Evolutionary conservation across 176 grass and related monocot genomes (phyloP), one percentile per base, ranked within the genome.

Genomic region (Elaeis guineensis): DNA sequence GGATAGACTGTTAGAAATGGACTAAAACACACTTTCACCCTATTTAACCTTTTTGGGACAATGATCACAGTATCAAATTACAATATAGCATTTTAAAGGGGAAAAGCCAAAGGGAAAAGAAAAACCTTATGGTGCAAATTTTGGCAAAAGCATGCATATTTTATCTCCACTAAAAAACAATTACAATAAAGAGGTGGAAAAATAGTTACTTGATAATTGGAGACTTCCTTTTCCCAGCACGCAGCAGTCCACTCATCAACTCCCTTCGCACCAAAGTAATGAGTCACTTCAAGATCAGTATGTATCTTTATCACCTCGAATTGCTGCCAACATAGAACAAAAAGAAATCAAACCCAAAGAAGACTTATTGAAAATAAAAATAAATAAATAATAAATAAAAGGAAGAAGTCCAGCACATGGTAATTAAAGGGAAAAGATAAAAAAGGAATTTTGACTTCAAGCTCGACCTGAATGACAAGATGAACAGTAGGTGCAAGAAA

Each of bases 401-500:
- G 68, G 68, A 4, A 5, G 58, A 19, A 21, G 57, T 25, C 4
- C 29, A 44, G 6, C 2, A 44, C 11, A 12, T 12, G 35, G 35
- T 44, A 44, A 44, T 44, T 44, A 44, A 11, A 14, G 2, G 35
- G 11, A 12, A 44, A 12, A 44, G 35, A 39, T 11, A 44, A 44
- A 44, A 12, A 44, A 44, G 9, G 11, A 44, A 12, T 44, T 44
- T 44, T 44, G 35, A 44, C 35, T 44, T 44, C 11, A 44, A 44
- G 35, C 35, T 3, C 14, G 63, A 96, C 91, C 86, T 96, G 86
- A 15, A 35, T 58, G 20, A 90, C 86, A 16, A 90, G 80, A 69
- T 84, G 80, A 58, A 90, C 91, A 14, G 86, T 96, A 12, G 91
- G 86, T 2, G 86, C 77, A 28, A 90, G 86, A 55, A 87, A 96